phyloP scores from a whole-genome alignment of 768 basidiomycete genomes.

The Suillus fuscotomentosus region DNA sequence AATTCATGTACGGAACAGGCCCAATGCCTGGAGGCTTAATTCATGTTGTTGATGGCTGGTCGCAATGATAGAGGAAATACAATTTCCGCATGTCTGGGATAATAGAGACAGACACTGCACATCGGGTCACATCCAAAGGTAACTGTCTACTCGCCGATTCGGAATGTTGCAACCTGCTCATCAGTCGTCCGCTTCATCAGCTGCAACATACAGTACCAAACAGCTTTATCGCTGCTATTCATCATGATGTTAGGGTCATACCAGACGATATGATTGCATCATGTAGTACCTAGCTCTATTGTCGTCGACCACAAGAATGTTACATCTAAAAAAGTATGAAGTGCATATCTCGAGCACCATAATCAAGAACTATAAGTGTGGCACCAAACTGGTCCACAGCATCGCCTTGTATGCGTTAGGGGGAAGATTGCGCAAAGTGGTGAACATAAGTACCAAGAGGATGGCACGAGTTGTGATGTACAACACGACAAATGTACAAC shows the following conservation, averaged over 20 bases:
- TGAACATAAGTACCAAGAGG: not conserved
- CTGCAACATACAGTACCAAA: constrained; percentile 55
- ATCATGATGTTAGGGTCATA: constrained; percentile 9
- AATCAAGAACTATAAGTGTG: not conserved
- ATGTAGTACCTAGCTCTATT: not conserved
- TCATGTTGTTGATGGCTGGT: too few relatives aligned
- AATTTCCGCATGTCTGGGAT: constrained; percentile 65
- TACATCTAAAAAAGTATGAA: not conserved
- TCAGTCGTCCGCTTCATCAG: constrained; percentile 54
- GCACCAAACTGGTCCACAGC: not conserved
- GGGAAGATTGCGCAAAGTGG: not conserved
- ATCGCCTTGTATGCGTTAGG: not conserved
- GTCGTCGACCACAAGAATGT: not conserved
- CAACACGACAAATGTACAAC: not conserved
- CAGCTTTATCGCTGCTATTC: constrained; percentile 55
- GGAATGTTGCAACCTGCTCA: constrained; percentile 60
- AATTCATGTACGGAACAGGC: too few relatives aligned
- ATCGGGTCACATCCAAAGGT: constrained; percentile 55
- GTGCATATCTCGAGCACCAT: not conserved
- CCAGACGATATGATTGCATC: too few relatives aligned
- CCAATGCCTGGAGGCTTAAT: too few relatives aligned
- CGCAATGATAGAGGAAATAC: constrained; percentile 16
- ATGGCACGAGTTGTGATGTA: not conserved
- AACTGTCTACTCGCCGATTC: constrained; percentile 59
- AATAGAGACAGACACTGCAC: constrained; percentile 72